Base-by-base conservation (phyloP, 1,139 yeast genomes). In the Magnusiomyces tetraspermus region DNA sequence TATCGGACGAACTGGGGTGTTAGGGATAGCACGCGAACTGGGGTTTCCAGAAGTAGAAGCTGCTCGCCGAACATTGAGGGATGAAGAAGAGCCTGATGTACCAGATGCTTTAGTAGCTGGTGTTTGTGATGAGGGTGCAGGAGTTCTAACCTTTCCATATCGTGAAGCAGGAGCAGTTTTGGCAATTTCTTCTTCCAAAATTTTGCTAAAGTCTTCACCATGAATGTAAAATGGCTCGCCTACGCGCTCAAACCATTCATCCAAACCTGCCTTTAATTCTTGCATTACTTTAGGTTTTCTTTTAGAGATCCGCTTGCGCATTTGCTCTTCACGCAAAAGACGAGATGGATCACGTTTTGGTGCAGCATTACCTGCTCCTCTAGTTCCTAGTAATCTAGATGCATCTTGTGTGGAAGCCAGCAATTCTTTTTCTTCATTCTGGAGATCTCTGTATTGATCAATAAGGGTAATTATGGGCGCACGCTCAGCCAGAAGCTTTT, bases 321-420 rank as follows among this genome's bases (percentile, higher is more conserved):
- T 74, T 62, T 78, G 83, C 62, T 89, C 96, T 66, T 92, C 97
- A 56, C 84, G 78, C 56, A 86, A 74, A 53, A 90, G 70, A 28
- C 89, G 83, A 56, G 82, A 82, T 59, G 94, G 90, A 2, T 69
- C 72, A 1, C 68, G 60, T 13, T 59, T 59, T 17, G 46, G 46
- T 2, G 46, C 46, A 13, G 31, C 13, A 1, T 67, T 60, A 10
- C 58, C 57, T 15, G 23, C 46, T 2, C 92, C 85, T 58, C 88
- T 83, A 61, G 86, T 79, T 57, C 85, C 78, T 51, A 85, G 70
- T 44, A 90, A 72, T 57, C 97, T 75, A 0, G 94, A 82, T 0
- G 96, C 82, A 64, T 92, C 95, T 60, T 81, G 83, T 1, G 86
- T 78, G 3, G 94, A 80, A 58, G 80, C 83, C 47, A 76, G 81